Base-by-base conservation (phyloP, 2,329 filamentous ascomycete genomes). In the Trichoderma sp. region DNA sequence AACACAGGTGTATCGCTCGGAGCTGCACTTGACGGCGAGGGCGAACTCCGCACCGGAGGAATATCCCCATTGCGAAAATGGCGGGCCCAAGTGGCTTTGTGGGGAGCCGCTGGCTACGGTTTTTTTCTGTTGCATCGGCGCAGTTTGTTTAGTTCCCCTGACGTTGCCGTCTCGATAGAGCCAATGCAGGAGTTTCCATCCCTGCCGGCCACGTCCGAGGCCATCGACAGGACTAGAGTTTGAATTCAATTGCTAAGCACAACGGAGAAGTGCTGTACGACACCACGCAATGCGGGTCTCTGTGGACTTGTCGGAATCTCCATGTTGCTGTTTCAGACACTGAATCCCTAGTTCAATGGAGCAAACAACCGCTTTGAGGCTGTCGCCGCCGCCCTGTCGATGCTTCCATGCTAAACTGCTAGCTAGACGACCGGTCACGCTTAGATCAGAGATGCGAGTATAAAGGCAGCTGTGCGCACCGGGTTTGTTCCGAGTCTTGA, bases 21-120 rank as follows among this genome's bases (percentile, higher is more conserved):
- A 54, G 35, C 60, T 64, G 34, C 45, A 64, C 22, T 17, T 32
- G n/a, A 45, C 52, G 53, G 64, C 45, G 64, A 67, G 9, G 8
- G 64, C 64, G 54, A 67, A 59, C 54, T 67, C 54, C 54, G 64
- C 54, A 58, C 53, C 64, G 64, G 64, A 67, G 64, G 54, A 58
- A 67, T 67, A 67, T 58, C 64, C 64, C 39, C 22, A 67, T 67
- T 65, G 64, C 64, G 64, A 67, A 19, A 54, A 52, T 67, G 54
- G 54, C n/a, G 50, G 61, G 39, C 64, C 37, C 34, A 27, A 15
- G 53, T 58, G 64, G 53, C 53, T 59, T 48, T 67, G 39, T 37
- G 54, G 64, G 42, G 64, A 59, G 52, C 39, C 48, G 63, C n/a
- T 9, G 52, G 29, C 19, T 48, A 34, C 37, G 39, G 56, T 6